Evolutionary conservation across 2,329 filamentous ascomycete genomes (phyloP).

Genomic region (Pseudogymnoascus sp.): DNA sequence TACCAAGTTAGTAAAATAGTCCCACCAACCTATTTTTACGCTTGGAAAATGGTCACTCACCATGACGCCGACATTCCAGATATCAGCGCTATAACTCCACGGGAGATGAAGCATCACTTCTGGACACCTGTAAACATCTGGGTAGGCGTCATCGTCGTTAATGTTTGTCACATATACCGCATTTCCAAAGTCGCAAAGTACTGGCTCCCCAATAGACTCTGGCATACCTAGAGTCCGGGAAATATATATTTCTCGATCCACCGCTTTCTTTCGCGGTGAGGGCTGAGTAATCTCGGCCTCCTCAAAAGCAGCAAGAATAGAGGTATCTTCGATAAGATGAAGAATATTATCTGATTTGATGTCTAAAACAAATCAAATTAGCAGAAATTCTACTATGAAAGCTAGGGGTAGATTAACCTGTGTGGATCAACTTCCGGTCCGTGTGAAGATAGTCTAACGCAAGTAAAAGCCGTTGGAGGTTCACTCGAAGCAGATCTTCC

Average conservation of each 20-base stretch:
- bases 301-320: constrained; percentile 33
- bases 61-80: constrained; percentile 23
- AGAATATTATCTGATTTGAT: constrained; percentile 43
- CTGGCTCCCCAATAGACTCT: constrained; percentile 26
- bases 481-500: constrained; percentile 28
- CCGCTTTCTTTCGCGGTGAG: constrained; percentile 34
- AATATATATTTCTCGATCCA: constrained; percentile 35
- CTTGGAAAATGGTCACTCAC: constrained; percentile 14
- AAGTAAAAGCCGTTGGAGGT: constrained; percentile 34
- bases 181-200: constrained; percentile 43
- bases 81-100: constrained; percentile 21
- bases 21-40: constrained; percentile 3
- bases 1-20: neutral
- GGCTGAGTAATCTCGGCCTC: constrained; percentile 34
- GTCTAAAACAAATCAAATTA: constrained; percentile 23
- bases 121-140: constrained; percentile 33
- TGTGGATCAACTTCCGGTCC: constrained; percentile 39
- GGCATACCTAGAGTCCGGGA: constrained; percentile 34
- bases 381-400: constrained; percentile 10
- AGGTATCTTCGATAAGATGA: constrained; percentile 31
- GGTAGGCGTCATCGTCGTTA: constrained; percentile 33
- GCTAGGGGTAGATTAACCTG: constrained; percentile 29
- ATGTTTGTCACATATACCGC: constrained; percentile 32
- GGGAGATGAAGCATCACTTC: constrained; percentile 38
- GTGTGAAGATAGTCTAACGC: constrained; percentile 39